Conservation (phyloP, 768 basidiomycete species). For the Cyclocybe cylindracea region DNA sequence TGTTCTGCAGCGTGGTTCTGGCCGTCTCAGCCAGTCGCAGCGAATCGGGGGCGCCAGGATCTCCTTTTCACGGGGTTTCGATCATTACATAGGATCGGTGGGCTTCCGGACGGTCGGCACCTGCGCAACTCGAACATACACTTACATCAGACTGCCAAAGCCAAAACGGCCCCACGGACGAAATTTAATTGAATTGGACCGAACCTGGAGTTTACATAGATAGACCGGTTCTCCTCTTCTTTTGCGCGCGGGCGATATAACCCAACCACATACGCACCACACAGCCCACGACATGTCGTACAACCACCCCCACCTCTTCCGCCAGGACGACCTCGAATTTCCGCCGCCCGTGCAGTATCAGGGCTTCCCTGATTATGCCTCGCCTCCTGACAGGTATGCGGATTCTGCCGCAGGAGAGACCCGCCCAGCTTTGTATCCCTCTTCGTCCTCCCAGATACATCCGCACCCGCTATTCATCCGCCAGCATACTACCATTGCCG, state of each 20-base stretch:
- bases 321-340: constrained; percentile 11
- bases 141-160: constrained; percentile 35
- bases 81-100: constrained; percentile 24
- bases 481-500: constrained; percentile 17
- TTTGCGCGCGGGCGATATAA: constrained; percentile 22
- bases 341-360: constrained; percentile 10
- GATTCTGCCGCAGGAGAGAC: constrained; percentile 20
- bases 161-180: constrained; percentile 30
- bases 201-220: constrained; percentile 17
- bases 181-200: constrained; percentile 24
- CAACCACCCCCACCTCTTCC: constrained; percentile 11
- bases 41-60: neutral
- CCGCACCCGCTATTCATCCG: constrained; percentile 26
- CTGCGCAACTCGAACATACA: constrained; percentile 28
- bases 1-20: no score
- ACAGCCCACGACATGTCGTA: constrained; percentile 16
- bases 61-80: constrained; percentile 14
- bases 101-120: constrained; percentile 24
- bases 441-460: constrained; percentile 23
- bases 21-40: no score
- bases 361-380: constrained; percentile 1
- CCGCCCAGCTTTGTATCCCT: constrained; percentile 19
- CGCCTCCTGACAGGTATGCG: constrained; percentile 11
- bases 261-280: constrained; percentile 10
- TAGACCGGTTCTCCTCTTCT: constrained; percentile 24